Evolutionary conservation across 345 rosid species (phyloP), one percentile per base, ranked within the genome.

Genomic region (Salix suchowensis): DNA sequence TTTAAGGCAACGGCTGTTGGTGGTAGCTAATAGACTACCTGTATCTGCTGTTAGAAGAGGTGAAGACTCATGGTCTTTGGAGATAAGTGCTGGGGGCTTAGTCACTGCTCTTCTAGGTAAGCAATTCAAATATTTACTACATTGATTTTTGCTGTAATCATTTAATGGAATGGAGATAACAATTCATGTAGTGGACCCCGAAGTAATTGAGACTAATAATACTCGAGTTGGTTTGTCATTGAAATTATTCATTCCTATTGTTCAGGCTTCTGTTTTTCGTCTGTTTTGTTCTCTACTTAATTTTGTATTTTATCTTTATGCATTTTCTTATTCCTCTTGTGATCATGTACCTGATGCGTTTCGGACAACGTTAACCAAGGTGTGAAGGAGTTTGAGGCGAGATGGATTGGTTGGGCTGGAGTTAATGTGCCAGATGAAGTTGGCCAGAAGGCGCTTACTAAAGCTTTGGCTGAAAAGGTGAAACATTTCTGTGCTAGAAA

Each of bases 381-480:
- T 82, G 97, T 96, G 28, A 96, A 96, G 88, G 99, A 90, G 67
- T 92, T 96, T 67, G 99, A 96, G 80, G 98, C 98, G 16, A 94
- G 94, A 83, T 96, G 99, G 99, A 96, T 96, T 68, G 99, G 99
- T 61, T 96, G 98, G 99, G 99, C 99, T 72, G 99, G 99, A 13
- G 99, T 96, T 28, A 94, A 96, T 85, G 99, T 96, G 73, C 97
- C 99, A 8, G 99, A 96, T 80, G 95, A 92, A 78, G 86, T 85
- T 74, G 99, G 99, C 15, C 99, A 94, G 87, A 87, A 82, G 75
- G 97, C 99, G 72, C 94, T 96, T n/a, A 92, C 87, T 30, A 90
- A 91, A 84, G 97, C 98, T 82, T 87, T 96, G 84, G 98, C 98
- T 76, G 98, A 94, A 77, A 96, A 94, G 90, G 99, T 92, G 82